Conservation (phyloP, 495 filamentous ascomycete genomes). For the Penicillium pancosmium region DNA sequence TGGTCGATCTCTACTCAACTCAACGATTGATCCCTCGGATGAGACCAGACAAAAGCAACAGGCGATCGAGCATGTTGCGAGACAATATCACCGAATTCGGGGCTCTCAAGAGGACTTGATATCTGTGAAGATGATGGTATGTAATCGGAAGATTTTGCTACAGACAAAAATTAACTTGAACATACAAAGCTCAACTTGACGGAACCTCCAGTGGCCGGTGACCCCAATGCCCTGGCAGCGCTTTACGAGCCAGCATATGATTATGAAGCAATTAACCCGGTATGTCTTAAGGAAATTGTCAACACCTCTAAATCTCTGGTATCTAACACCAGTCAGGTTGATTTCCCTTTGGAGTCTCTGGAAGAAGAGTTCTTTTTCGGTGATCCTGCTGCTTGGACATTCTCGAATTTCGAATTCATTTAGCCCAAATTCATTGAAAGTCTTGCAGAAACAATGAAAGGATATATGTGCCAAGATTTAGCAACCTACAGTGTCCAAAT, state of each 20-base stretch:
- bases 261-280: neutral
- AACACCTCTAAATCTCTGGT: too few species aligned
- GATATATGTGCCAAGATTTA: too few species aligned
- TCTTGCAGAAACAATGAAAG: too few species aligned
- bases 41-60: slow-evolving; percentile 20
- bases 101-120: slow-evolving; percentile 23
- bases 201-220: neutral
- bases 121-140: slow-evolving; percentile 18
- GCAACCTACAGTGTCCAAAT: too few species aligned
- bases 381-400: slow-evolving; percentile 29
- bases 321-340: neutral
- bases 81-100: slow-evolving; percentile 26
- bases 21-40: slow-evolving; percentile 6
- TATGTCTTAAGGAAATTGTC: too few species aligned
- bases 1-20: slow-evolving; percentile 20
- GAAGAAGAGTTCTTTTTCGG: slow-evolving; percentile 22
- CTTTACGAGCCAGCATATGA: neutral
- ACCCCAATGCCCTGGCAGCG: neutral
- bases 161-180: too few species aligned
- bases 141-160: neutral
- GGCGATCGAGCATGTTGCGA: slow-evolving; percentile 24
- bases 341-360: slow-evolving; percentile 5
- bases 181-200: slow-evolving; percentile 1
- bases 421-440: neutral
- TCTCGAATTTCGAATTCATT: slow-evolving; percentile 12